phyloP scores from a whole-genome alignment of 345 rosid species.

The Stellera chamaejasme region DNA sequence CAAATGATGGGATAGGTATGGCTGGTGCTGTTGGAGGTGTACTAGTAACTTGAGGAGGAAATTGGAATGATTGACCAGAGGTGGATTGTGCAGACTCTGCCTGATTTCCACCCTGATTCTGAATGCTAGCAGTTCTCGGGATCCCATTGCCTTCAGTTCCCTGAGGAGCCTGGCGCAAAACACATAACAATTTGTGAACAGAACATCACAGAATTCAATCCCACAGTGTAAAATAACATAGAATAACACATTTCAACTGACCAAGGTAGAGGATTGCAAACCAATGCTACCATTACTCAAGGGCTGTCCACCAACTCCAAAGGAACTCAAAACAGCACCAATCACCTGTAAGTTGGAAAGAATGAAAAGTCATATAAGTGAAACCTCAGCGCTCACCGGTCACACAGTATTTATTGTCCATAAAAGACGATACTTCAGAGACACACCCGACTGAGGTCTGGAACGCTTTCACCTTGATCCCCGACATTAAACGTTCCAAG shows the following conservation, averaged over 20 bases:
- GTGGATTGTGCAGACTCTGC: conserved; percentile 25
- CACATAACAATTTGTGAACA: no score
- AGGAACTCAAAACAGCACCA: conserved; percentile 76
- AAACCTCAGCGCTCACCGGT: no score
- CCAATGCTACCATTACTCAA: conserved; percentile 25
- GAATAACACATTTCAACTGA: conserved; percentile 21
- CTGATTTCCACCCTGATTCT: conserved; percentile 30
- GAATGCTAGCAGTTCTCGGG: conserved; percentile 4
- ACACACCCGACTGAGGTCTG: conserved; percentile 55
- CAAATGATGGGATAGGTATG: conserved; percentile 60
- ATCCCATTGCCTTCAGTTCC: conserved; percentile 34
- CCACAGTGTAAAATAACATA: neutral
- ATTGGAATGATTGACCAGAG: conserved; percentile 41
- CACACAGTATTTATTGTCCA: no score
- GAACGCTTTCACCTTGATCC: conserved; percentile 67
- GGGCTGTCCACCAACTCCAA: conserved; percentile 62
- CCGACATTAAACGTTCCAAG: conserved; percentile 73
- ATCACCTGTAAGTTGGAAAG: conserved; percentile 48
- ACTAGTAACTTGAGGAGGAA: conserved; percentile 51
- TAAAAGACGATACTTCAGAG: neutral
- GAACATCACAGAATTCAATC: neutral
- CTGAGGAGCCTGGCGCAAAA: conserved; percentile 24
- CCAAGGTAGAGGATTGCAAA: conserved; percentile 37
- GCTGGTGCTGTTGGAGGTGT: conserved; percentile 46
- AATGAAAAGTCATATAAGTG: neutral